A percentile compares a stretch with the other conserved stretches of the same genome.
Evolutionary conservation across 2,329 filamentous ascomycete genomes (phyloP).

Genomic region (Graphiopsis chlorocephala): DNA sequence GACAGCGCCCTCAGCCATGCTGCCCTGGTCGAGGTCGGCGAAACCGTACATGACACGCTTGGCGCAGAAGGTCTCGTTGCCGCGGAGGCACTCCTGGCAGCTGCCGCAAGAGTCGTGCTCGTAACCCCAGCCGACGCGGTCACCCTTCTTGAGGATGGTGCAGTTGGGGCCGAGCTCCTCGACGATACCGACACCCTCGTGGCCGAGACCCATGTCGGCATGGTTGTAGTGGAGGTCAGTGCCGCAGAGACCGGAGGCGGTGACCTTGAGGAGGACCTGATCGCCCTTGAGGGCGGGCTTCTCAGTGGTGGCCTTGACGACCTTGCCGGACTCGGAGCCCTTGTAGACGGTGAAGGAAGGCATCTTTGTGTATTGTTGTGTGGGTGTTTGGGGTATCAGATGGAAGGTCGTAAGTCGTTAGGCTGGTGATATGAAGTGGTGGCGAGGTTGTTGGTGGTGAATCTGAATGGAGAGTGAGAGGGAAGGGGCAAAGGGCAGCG

Average conservation of each 20-base stretch:
- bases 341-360: constrained; percentile 61
- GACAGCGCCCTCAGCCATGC: constrained; percentile 46
- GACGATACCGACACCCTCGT: constrained; percentile 55
- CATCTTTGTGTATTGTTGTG: constrained; percentile 25
- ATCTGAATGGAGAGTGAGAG: neutral
- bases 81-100: constrained; percentile 46
- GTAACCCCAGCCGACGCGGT: constrained; percentile 53
- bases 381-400: neutral
- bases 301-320: constrained; percentile 50
- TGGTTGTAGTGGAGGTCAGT: constrained; percentile 50
- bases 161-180: constrained; percentile 47
- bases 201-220: constrained; percentile 49
- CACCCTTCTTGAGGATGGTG: constrained; percentile 48
- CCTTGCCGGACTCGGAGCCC: constrained; percentile 57
- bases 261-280: constrained; percentile 62
- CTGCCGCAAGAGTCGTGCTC: constrained; percentile 44
- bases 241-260: constrained; percentile 65
- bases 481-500: neutral
- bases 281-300: constrained; percentile 48
- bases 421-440: neutral
- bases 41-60: constrained; percentile 44
- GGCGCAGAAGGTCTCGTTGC: constrained; percentile 45
- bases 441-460: neutral
- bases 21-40: constrained; percentile 48
- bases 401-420: constrained; percentile 12